Base-by-base conservation (phyloP, 108 stramenopile species). In the Nitzschia sp. region DNA sequence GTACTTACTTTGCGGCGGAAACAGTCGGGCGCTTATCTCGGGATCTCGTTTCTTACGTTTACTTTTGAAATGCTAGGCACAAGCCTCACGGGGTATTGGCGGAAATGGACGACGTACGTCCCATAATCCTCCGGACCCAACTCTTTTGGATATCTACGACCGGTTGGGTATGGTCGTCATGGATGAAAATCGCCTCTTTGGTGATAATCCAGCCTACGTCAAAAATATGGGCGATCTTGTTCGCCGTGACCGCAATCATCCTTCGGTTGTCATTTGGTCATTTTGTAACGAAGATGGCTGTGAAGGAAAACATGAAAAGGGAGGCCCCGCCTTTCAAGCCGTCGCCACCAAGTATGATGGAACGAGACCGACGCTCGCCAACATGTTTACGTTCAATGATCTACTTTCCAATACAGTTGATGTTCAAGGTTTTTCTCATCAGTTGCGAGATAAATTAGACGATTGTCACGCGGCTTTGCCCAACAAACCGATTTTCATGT, bases 181-280 rank as follows among this genome's bases (percentile, higher is more conserved):
- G 55, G 73, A 82, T 46, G 80, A 82, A 58, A 82, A 73, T 63
- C 80, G 69, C 5, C 50, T 66, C 2, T 71, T 71, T 69, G 80
- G 27, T 13, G 48, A 82, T 35, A 61, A 71, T 32, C 28, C 65
- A 27, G 61, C 55, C 11, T 67, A 73, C 41, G 54, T 78, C 9
- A 38, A 79, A 46, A 74, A 75, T 44, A 73, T 73, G 71, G 59
- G 25, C 15, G 29, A 32, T 17, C 54, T 82, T 8, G 76, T 82
- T 0, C 46, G 22, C n/a, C 67, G 80, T 1, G 80, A 82, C 63
- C 67, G 80, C 17, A 82, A 82, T 55, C 80, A 82, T 71, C 80
- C 80, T 13, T 69, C 66, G 16, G 66, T 82, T 11, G 50, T 82
- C 25, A 71, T 82, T 26, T 82, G 80, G 80, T 52, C 47, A 15